Base-by-base conservation (phyloP, 2,329 filamentous ascomycete species). In the Fusarium siculi region DNA sequence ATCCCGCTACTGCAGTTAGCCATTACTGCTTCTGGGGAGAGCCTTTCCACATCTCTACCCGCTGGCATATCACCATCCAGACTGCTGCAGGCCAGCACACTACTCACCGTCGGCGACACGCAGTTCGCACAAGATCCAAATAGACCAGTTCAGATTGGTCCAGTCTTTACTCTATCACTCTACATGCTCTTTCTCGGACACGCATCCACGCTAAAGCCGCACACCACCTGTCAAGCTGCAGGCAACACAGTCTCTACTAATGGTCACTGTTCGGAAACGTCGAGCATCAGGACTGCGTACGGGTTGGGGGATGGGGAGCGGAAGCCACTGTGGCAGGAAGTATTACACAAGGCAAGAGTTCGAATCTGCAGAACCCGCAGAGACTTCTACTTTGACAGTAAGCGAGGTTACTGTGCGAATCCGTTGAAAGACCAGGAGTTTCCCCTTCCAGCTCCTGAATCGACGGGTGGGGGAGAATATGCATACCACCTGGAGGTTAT, bases 171-270 rank as follows among this genome's bases (percentile, higher is more conserved):
- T 0, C 82, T 98, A 12, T 97, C 95, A 0, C 84, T 98, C 74
- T 99, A 98, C 81, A 98, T 98, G 95, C 88, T 98, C 2, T 99
- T 98, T 77, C 87, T 92, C 5, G 93, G 94, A 4, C 95, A 98
- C 81, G 85, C 91, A 7, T 84, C 85, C 14, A 59, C 62, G 7
- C 34, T 68, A n/a, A 60, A 62, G 23, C 63, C 76, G 52, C 53
- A 71, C 9, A 25, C 28, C 32, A 30, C 67, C 32, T 30, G 54
- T 23, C 64, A 53, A 50, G 37, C 56, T 30, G 10, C 63, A 16
- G 25, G 55, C n/a, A 43, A 53, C 49, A 32, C 57, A 42, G 25
- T 46, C 12, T 34, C 55, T 57, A n/a, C 21, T 12, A 32, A 61
- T 18, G 37, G 46, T 34, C 52, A 52, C 42, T 62, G 23, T 14